Conservation (phyloP, 352 stramenopile genomes). For the Globisporangium carolinianum region DNA sequence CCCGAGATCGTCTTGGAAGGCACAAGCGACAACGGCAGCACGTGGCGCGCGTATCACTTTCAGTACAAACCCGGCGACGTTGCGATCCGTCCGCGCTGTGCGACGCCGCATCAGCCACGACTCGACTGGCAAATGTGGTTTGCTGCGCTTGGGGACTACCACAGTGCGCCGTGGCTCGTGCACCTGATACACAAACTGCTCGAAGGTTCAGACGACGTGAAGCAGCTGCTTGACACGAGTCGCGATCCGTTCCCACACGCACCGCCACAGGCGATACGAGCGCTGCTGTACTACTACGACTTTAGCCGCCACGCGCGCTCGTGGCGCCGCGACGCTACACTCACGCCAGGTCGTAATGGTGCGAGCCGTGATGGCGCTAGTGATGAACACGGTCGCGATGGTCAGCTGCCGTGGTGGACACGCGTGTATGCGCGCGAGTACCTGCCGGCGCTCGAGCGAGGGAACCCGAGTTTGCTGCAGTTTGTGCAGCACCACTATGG, state of each 20-base stretch:
- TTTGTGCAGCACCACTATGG: slow-evolving; percentile 37
- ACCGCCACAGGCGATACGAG: slow-evolving; percentile 42
- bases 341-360: neutral
- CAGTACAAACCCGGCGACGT: slow-evolving; percentile 80
- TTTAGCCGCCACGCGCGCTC: slow-evolving; percentile 70
- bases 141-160: slow-evolving; percentile 73
- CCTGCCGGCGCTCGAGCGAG: slow-evolving; percentile 30
- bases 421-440: slow-evolving; percentile 33
- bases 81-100: slow-evolving; percentile 18
- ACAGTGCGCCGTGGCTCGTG: slow-evolving; percentile 83
- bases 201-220: slow-evolving; percentile 41
- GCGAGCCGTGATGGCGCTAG: neutral
- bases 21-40: slow-evolving; percentile 32
- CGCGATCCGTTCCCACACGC: slow-evolving; percentile 36
- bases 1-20: slow-evolving; percentile 89
- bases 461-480: slow-evolving; percentile 30
- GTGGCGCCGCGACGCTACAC: slow-evolving; percentile 26
- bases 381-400: neutral
- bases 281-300: slow-evolving; percentile 82
- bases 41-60: slow-evolving; percentile 81
- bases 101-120: slow-evolving; percentile 52
- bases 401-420: slow-evolving; percentile 28
- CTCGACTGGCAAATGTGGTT: slow-evolving; percentile 95
- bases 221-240: slow-evolving; percentile 59
- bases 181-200: slow-evolving; percentile 83